Conservation (phyloP, 352 stramenopile species). For the Bremia lactucae region DNA sequence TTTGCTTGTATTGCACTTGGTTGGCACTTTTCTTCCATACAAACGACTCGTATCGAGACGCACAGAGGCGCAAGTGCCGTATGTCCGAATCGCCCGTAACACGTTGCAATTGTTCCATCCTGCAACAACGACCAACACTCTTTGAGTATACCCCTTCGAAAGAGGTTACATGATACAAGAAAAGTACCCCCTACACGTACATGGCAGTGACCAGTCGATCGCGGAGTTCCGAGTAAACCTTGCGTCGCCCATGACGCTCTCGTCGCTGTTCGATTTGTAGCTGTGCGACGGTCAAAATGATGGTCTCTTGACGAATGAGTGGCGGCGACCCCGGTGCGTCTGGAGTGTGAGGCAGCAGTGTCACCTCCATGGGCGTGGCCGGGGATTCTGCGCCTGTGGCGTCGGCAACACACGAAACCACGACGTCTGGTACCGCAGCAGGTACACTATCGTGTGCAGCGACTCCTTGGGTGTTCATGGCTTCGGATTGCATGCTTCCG, state of each 20-base stretch:
- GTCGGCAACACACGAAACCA: constrained; percentile 6
- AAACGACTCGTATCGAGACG: constrained; percentile 55
- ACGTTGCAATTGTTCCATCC: constrained; percentile 47
- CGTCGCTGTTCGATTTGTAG: constrained; percentile 24
- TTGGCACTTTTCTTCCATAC: constrained; percentile 61
- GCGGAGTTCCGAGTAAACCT: constrained; percentile 24
- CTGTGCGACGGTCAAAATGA: constrained; percentile 17
- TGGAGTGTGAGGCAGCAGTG: constrained; percentile 4
- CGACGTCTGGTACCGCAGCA: not conserved
- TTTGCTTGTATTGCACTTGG: constrained; percentile 60
- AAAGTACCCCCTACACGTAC: constrained; percentile 10
- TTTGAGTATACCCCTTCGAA: not conserved
- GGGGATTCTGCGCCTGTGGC: constrained; percentile 16
- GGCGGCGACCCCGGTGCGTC: constrained; percentile 6
- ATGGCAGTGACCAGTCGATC: constrained; percentile 25
- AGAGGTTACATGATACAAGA: not conserved
- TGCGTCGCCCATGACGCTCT: constrained; percentile 23
- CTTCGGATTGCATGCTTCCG: constrained; percentile 13
- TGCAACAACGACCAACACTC: constrained; percentile 6
- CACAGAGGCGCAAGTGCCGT: constrained; percentile 48
- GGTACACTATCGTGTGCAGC: not conserved
- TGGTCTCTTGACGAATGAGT: constrained; percentile 1
- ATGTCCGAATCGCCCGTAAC: constrained; percentile 42
- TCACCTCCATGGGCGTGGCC: constrained; percentile 20
- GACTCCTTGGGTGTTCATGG: constrained; percentile 15